Conservation (phyloP, 2,329 filamentous ascomycete genomes). For the Hypoxylon sp. region DNA sequence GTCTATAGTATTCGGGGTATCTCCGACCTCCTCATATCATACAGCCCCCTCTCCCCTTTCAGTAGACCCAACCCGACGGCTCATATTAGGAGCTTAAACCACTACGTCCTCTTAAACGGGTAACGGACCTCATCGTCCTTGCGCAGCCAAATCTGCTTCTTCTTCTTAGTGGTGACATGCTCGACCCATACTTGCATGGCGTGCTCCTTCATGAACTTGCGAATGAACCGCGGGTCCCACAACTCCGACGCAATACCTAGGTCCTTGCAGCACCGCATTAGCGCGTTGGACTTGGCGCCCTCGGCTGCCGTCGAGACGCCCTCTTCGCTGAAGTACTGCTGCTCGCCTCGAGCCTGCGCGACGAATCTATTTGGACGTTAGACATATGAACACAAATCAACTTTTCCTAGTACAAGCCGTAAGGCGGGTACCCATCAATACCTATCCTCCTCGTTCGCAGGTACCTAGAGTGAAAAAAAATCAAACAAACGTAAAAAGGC, state of each 20-base stretch:
- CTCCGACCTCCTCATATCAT: slow-evolving; percentile 33
- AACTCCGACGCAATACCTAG: slow-evolving; percentile 93
- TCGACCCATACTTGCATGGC: slow-evolving; percentile 91
- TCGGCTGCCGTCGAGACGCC: slow-evolving; percentile 94
- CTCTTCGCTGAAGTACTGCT: slow-evolving; percentile 91
- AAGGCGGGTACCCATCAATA: no score
- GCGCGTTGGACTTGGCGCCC: slow-evolving; percentile 96
- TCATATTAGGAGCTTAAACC: not conserved
- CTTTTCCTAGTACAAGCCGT: no score
- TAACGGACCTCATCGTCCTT: slow-evolving; percentile 83
- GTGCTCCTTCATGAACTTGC: slow-evolving; percentile 81
- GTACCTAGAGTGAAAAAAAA: no score
- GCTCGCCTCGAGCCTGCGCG: slow-evolving; percentile 92
- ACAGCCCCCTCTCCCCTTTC: slow-evolving; percentile 23
- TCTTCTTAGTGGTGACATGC: slow-evolving; percentile 88
- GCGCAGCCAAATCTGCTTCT: slow-evolving; percentile 86
- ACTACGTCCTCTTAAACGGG: slow-evolving; percentile 65
- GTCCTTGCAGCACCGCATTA: slow-evolving; percentile 99
- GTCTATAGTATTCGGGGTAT: slow-evolving; percentile 35
- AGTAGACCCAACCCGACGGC: not conserved
- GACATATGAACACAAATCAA: slow-evolving; percentile 6
- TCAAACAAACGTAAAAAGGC: no score
- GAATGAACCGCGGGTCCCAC: slow-evolving; percentile 95
- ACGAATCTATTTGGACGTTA: slow-evolving; percentile 75
- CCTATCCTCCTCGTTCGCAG: no score